phyloP scores from a whole-genome alignment of 2,329 filamentous ascomycete genomes.

The Mollisiaceae sp. region DNA sequence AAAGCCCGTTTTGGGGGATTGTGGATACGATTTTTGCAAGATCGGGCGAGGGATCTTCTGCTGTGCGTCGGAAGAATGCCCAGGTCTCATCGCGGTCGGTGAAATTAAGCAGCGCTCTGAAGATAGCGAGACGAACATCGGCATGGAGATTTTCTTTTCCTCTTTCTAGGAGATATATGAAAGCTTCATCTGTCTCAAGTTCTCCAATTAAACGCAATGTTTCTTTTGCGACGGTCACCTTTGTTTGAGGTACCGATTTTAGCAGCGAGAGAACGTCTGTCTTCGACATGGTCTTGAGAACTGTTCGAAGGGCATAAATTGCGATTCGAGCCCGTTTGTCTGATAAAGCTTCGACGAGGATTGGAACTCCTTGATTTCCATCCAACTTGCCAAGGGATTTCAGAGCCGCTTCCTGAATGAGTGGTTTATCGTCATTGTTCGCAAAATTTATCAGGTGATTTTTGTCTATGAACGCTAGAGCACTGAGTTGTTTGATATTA shows the following conservation, averaged over 20 bases:
- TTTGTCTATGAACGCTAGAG: conserved; percentile 4
- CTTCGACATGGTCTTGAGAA: conserved; percentile 14
- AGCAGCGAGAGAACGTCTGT: conserved; percentile 13
- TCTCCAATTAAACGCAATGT: conserved; percentile 24
- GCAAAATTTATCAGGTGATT: conserved; percentile 15
- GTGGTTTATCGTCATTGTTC: background rate
- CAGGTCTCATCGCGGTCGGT: conserved; percentile 17
- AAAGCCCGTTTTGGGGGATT: conserved; percentile 10
- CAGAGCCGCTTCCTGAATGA: conserved; percentile 21
- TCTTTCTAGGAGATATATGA: conserved; percentile 15
- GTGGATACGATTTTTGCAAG: conserved; percentile 19
- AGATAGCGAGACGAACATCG: conserved; percentile 24
- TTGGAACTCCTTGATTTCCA: conserved; percentile 10
- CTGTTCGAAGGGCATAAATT: conserved; percentile 21
- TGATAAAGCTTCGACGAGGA: conserved; percentile 22
- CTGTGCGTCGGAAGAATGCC: conserved; percentile 15
- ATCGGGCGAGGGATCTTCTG: conserved; percentile 5
- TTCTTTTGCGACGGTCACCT: conserved; percentile 28
- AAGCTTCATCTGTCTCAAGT: conserved; percentile 20
- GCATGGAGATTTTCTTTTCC: conserved; percentile 18
- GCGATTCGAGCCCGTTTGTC: conserved; percentile 21
- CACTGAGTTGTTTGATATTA: conserved; percentile 18
- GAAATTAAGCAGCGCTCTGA: conserved; percentile 18
- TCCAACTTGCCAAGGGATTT: conserved; percentile 21
- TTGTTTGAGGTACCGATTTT: conserved; percentile 15